Base-by-base conservation (phyloP, 495 filamentous ascomycete species). In the Xylaria telfairii region DNA sequence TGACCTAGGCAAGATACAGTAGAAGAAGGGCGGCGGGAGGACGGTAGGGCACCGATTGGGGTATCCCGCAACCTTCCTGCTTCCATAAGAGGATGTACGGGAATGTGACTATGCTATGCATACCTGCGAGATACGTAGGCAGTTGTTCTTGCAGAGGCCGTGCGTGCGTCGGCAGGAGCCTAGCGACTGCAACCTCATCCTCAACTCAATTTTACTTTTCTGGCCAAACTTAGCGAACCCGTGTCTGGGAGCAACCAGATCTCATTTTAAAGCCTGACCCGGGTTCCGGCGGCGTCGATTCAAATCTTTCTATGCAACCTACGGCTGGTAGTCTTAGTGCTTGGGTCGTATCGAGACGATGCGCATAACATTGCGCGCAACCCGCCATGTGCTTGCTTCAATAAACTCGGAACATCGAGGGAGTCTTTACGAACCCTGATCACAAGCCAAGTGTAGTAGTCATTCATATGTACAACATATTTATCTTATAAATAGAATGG, bases 141-240 rank as follows among this genome's bases (percentile, higher is more conserved):
- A 66, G 34, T 47, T 66, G 34, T 47, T 66, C 54, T 59, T 60
- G 65, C 51, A 60, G 65, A 57, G 65, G 17, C 53, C 65, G 65
- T 67, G 49, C 65, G 65, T 59, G 47, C 64, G 64, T 54, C 65
- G 65, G 65, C 65, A 68, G 21, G 39, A 68, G 19, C 51, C 65
- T 68, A 68, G 65, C 65, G 65, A 68, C 53, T 68, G 65, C 17
- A 68, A 59, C 65, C 9, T 68, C 17, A 37, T 59, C 15, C 12
- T 57, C 39, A 30, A 60, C 13, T 47, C 17, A 9, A 12, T 42
- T 42, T 56, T 42, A 34, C 34, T 21, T 59, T 59, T 57, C 34
- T 53, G 53, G 54, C 19, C 51, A 53, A 54, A 34, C 13, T 66
- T 53, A 53, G 47, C 64, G 47, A 66, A 24, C 30, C 10, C n/a